Evolutionary conservation across 805 yeast genomes (phyloP), one percentile per base, ranked within the genome.

Genomic region (Lipomyces yamadae): DNA sequence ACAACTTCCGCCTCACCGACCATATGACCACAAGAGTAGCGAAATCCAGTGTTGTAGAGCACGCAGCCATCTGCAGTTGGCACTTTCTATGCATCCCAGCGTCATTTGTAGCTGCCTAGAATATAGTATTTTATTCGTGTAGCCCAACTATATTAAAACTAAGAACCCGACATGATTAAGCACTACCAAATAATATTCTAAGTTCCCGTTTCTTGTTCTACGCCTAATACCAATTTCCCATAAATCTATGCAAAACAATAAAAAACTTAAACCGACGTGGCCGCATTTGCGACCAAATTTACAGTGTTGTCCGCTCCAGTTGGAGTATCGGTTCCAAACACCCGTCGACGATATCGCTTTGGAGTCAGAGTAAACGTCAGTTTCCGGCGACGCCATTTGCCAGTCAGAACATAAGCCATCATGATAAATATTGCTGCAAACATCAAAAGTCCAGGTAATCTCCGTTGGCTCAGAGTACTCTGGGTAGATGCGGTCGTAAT

Each of bases 381-480:
- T 18, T 37, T 56, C 24, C 67, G 61, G 30, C 71, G 63, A 10
- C 67, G 64, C 13, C 60, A 60, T 34, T 63, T 67, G 48, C 71
- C 71, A 10, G 50, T 52, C 35, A 68, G 30, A 4, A 68, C 65
- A 33, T 55, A 62, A 35, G 65, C 70, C 69, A 68, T 62, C 48
- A 63, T 33, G 24, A 56, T n/a, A 33, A 68, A 67, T 1, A 68
- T 61, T 33, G 56, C 4, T 13, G 63, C 65, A 54, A 68, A 68
- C 59, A 68, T 24, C 24, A 68, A n/a, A 54, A 68, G 42, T 1
- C 71, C 71, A 4, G 71, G 71, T 29, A 68, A 5, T 29, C 71
- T 56, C 30, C 71, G 56, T 15, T 63, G 61, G 8, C 65, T 60
- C 24, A 66, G 58, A 13, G 71, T 60, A 24, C 67, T 62, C 56